Conservation (phyloP, 768 basidiomycete species). For the Cystofilobasidium ferigula region DNA sequence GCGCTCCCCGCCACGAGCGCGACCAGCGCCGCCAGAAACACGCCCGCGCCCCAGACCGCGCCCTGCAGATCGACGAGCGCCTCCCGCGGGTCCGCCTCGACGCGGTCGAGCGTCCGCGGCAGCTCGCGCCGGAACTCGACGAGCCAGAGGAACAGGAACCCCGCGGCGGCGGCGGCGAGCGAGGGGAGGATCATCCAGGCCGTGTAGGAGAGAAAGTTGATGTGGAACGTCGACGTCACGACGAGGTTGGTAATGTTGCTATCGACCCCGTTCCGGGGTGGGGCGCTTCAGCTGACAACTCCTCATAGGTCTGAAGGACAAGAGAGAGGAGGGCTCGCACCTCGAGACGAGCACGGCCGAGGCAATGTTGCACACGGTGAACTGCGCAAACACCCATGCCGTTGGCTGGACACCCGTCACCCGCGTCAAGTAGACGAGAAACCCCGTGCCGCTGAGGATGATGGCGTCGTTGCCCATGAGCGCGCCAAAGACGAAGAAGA, state of each 20-base stretch:
- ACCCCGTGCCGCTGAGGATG: constrained; percentile 51
- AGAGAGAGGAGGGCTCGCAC: background rate
- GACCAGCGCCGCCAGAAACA: constrained; percentile 58
- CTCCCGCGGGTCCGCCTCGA: constrained; percentile 44
- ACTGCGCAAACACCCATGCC: constrained; percentile 44
- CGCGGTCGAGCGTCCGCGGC: constrained; percentile 29
- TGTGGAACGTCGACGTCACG: constrained; percentile 46
- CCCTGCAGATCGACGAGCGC: constrained; percentile 64
- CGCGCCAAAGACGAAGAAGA: constrained; percentile 66
- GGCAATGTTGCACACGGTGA: constrained; percentile 58
- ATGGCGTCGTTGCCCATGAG: constrained; percentile 56
- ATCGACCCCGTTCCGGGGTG: background rate
- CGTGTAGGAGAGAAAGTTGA: constrained; percentile 66
- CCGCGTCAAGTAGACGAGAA: constrained; percentile 49
- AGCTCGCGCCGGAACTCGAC: constrained; percentile 27
- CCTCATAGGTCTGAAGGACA: too few species aligned
- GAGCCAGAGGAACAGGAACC: constrained; percentile 44
- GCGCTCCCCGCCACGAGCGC: constrained; percentile 64
- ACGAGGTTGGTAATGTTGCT: constrained; percentile 89
- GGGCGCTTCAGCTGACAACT: too few species aligned
- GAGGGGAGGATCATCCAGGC: constrained; percentile 76
- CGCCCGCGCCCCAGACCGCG: constrained; percentile 58
- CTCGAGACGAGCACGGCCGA: constrained; percentile 57
- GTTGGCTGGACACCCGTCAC: constrained; percentile 45
- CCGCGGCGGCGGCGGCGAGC: constrained; percentile 50